These are phyloP conservation scores for Trametes maxima DNA, from an alignment of 768 basidiomycete species.

Conservation along the genomic window DNA sequence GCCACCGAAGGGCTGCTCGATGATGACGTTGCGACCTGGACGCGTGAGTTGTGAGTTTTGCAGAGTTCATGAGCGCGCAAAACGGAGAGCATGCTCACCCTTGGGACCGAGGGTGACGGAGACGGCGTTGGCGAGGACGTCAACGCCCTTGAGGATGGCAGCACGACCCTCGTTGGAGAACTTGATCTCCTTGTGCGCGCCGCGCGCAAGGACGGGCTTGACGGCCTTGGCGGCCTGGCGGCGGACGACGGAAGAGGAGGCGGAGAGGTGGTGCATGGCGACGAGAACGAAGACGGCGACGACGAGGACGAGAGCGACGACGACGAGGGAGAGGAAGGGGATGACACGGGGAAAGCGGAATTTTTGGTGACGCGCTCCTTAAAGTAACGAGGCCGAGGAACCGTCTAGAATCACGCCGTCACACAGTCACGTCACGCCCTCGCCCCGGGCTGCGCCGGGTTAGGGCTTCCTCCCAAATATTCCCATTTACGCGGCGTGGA, in stretches of 20 bases:
- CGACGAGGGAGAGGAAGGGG: constrained; percentile 19
- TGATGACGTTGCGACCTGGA: constrained; percentile 94
- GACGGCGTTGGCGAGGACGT: constrained; percentile 95
- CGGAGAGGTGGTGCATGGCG: constrained; percentile 74
- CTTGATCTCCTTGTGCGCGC: constrained; percentile 94
- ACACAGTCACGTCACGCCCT: constrained; percentile 22
- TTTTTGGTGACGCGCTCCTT: constrained; percentile 17
- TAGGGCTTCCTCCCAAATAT: too few relatives aligned
- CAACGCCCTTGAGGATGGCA: constrained; percentile 92
- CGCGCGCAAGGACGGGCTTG: constrained; percentile 59
- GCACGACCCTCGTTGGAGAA: constrained; percentile 96
- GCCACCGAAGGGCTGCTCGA: constrained; percentile 88
- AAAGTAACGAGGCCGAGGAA: constrained; percentile 34
- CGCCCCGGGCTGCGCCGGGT: neutral
- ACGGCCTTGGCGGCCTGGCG: constrained; percentile 62
- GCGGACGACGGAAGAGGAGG: constrained; percentile 68
- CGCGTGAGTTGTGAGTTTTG: constrained; percentile 20
- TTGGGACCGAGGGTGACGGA: constrained; percentile 96
- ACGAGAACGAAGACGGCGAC: constrained; percentile 19
- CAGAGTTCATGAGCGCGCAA: neutral
- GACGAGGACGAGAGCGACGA: constrained; percentile 15
- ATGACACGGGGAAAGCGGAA: constrained; percentile 17
- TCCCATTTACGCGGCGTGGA: too few relatives aligned
- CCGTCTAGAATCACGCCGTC: constrained; percentile 37
- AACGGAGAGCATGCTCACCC: constrained; percentile 51